Evolutionary conservation across 768 basidiomycete genomes (phyloP), one percentile per base, ranked within the genome.

Genomic region (Boletus coccyginus): DNA sequence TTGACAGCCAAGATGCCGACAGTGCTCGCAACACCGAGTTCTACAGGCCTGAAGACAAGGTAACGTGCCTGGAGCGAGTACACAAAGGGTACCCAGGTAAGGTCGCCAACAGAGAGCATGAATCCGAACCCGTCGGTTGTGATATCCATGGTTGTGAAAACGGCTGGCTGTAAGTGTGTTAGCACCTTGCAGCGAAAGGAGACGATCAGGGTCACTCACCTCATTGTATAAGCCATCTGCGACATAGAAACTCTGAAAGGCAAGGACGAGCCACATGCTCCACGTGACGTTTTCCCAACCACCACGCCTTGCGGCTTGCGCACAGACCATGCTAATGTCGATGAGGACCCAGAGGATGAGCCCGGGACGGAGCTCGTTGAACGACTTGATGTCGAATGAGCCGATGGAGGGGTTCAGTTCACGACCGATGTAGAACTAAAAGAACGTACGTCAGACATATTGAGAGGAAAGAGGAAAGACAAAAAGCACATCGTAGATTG

Each of bases 101-200:
- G 82, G 67, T 98, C 94, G 41, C 97, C 96, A 46, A 96, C 82
- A 6, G 93, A 75, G 31, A 99, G 87, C 97, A 99, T 99, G 81
- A 94, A 98, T 8, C 97, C 97, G 66, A 98, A 98, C 12, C 97
- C 97, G 64, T 99, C 97, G 12, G 90, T 91, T 4, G 88, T 95
- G 67, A 99, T 95, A 67, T 99, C 97, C 92, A 99, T 99, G 5
- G 90, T 94, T 1, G 92, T 95, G 55, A 98, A 80, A 61, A 99
- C 81, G 11, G 91, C 88, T 2, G 90, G 82, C 92, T 97, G 61
- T 24, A 41, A 0, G 21, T 17, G 32, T 14, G 29, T 60, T 11
- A 55, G 45, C 17, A 36, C 9, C 7, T 35, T 6, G 27, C 21
- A 50, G 13, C 13, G 24, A 33, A 43, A 45, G n/a, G 32, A 42